Percentiles rank a stretch among this genome's conserved stretches.
Evolutionary conservation across 169 alveolate species (phyloP).

Genomic region (Cryptosporidium andersoni): DNA sequence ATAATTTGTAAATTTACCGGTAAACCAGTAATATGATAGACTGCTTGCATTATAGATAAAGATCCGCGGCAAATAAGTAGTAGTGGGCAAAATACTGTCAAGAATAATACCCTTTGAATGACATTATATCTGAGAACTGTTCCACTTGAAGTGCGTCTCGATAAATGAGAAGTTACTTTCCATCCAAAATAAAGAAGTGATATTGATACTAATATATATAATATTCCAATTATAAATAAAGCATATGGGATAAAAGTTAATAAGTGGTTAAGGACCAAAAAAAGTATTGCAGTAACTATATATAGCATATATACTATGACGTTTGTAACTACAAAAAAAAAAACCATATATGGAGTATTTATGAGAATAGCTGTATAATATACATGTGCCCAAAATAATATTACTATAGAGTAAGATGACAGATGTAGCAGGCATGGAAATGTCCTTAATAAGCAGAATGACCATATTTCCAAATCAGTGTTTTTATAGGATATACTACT

Average conservation of each 20-base stretch:
- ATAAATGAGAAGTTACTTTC: slow-evolving; percentile 42
- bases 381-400: slow-evolving; percentile 62
- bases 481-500: not conserved
- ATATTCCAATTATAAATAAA: slow-evolving; percentile 14
- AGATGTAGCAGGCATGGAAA: slow-evolving; percentile 43
- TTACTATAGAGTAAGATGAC: slow-evolving; percentile 61
- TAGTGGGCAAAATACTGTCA: slow-evolving; percentile 67
- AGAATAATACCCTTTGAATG: slow-evolving; percentile 44
- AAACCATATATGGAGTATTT: slow-evolving; percentile 51
- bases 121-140: slow-evolving; percentile 58
- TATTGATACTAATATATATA: slow-evolving; percentile 18
- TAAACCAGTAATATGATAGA: slow-evolving; percentile 4
- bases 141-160: slow-evolving; percentile 68
- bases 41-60: slow-evolving; percentile 35
- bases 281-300: slow-evolving; percentile 8
- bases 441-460: slow-evolving; percentile 26
- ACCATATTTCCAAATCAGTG: slow-evolving; percentile 40
- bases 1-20: slow-evolving; percentile 8
- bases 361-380: slow-evolving; percentile 48
- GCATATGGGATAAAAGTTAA: slow-evolving; percentile 6
- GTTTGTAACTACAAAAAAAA: slow-evolving; percentile 15
- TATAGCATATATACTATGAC: slow-evolving; percentile 44
- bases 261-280: slow-evolving; percentile 2
- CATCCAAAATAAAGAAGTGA: slow-evolving; percentile 52
- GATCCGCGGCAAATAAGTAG: slow-evolving; percentile 35